These are phyloP conservation scores for Pleurotus tuber-regium DNA, from an alignment of 768 basidiomycete species.

Conservation along the genomic window DNA sequence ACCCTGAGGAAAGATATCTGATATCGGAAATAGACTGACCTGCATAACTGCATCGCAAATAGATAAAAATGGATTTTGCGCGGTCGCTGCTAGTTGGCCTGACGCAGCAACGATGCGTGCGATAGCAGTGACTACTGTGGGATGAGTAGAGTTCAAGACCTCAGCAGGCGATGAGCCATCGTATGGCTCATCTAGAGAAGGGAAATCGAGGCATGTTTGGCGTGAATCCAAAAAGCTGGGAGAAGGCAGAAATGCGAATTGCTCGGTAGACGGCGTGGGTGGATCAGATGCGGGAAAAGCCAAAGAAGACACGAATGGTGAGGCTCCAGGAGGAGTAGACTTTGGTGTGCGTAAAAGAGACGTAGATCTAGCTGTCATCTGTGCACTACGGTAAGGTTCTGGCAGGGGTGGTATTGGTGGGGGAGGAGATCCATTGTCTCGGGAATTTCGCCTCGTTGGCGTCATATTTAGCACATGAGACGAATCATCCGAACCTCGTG, in stretches of 20 bases:
- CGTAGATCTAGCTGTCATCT: too few species aligned
- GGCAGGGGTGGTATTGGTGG: neutral
- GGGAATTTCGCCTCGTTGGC: too few species aligned
- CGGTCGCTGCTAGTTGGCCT: constrained; percentile 61
- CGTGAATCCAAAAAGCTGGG: constrained; percentile 15
- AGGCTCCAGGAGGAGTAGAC: neutral
- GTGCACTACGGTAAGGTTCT: neutral
- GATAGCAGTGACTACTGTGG: constrained; percentile 57
- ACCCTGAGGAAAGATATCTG: neutral
- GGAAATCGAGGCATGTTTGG: constrained; percentile 45
- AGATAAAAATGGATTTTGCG: constrained; percentile 68
- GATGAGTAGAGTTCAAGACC: constrained; percentile 50
- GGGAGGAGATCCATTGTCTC: too few species aligned
- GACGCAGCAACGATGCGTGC: constrained; percentile 67
- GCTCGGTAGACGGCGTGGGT: neutral
- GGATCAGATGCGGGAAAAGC: neutral
- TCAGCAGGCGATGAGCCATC: constrained; percentile 48
- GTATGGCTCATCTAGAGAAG: constrained; percentile 49
- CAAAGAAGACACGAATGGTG: neutral
- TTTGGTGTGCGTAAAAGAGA: neutral
- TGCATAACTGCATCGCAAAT: constrained; percentile 72
- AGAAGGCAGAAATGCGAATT: constrained; percentile 2
- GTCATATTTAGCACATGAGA: too few species aligned
- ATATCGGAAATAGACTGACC: constrained; percentile 29
- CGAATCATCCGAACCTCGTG: neutral